Conservation (phyloP, 768 basidiomycete genomes). For the Psilocybe azurescens region DNA sequence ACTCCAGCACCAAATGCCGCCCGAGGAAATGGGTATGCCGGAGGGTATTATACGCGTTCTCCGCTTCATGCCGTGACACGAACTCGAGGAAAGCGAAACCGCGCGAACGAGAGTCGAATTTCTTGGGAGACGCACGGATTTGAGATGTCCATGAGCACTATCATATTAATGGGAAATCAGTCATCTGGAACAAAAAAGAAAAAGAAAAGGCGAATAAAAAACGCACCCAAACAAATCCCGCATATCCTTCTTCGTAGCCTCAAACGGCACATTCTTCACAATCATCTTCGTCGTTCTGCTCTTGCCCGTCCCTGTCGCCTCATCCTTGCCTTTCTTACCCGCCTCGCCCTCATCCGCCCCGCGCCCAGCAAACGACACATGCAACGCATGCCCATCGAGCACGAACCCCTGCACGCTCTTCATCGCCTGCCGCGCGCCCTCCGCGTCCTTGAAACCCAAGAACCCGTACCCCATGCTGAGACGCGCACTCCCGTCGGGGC, state of each 20-base stretch:
- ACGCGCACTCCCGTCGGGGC: slow-evolving; percentile 46
- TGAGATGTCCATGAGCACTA: slow-evolving; percentile 90
- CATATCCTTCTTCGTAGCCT: slow-evolving; percentile 92
- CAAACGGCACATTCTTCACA: slow-evolving; percentile 98
- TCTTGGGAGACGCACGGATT: slow-evolving; percentile 91
- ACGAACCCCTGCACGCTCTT: slow-evolving; percentile 81
- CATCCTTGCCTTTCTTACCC: slow-evolving; percentile 34
- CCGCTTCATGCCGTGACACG: slow-evolving; percentile 86
- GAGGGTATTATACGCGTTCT: slow-evolving; percentile 84
- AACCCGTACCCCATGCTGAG: slow-evolving; percentile 98
- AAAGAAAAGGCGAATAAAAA: background rate
- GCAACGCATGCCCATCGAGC: slow-evolving; percentile 85
- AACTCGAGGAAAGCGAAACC: slow-evolving; percentile 99
- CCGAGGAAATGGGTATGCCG: slow-evolving; percentile 96
- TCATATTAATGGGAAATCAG: slow-evolving; percentile 9
- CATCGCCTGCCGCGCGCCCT: slow-evolving; percentile 75
- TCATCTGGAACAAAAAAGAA: background rate
- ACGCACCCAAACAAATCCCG: slow-evolving; percentile 87
- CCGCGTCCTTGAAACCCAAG: slow-evolving; percentile 82
- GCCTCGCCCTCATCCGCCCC: slow-evolving; percentile 66
- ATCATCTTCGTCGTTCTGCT: slow-evolving; percentile 90
- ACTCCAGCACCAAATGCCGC: slow-evolving; percentile 92
- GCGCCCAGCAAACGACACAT: slow-evolving; percentile 86
- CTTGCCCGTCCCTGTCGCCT: slow-evolving; percentile 44
- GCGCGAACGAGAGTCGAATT: slow-evolving; percentile 85